A percentile compares a stretch with the other conserved stretches of the same genome.
phyloP scores from a whole-genome alignment of 495 filamentous ascomycete species.

The Penicillium bovifimosum region DNA sequence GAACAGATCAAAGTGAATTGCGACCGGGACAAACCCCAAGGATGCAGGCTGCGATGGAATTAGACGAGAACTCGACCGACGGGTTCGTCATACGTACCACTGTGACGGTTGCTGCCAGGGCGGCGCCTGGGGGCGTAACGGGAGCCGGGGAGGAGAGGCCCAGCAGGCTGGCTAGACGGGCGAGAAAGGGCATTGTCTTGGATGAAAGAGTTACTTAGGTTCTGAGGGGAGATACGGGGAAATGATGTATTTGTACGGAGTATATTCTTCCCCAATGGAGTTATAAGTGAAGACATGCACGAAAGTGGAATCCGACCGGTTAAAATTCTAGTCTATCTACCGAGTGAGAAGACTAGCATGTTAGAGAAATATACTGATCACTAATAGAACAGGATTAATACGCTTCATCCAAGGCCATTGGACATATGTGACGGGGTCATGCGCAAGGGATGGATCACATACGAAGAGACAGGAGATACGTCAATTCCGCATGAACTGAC shows the following conservation, averaged over 20 bases:
- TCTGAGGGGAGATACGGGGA: no score
- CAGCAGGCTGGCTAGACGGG: constrained; percentile 11
- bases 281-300: background rate
- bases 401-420: background rate
- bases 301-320: background rate
- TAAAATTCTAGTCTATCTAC: background rate
- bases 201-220: background rate
- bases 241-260: background rate
- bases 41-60: constrained; percentile 22
- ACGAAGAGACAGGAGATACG: background rate
- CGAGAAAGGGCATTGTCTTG: constrained; percentile 18
- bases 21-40: constrained; percentile 35
- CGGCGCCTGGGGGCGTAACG: constrained; percentile 18
- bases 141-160: constrained; percentile 12
- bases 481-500: background rate
- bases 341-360: background rate
- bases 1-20: constrained; percentile 33
- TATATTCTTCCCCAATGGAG: background rate
- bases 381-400: background rate
- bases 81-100: constrained; percentile 15
- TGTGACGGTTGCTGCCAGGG: constrained; percentile 26
- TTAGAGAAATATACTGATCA: background rate
- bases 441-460: constrained; percentile 1
- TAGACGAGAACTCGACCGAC: background rate
- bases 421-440: background rate